These are phyloP conservation scores for Funneliformis mosseae DNA, from an alignment of 192 early-diverging fungal species.

Conservation along the genomic window DNA sequence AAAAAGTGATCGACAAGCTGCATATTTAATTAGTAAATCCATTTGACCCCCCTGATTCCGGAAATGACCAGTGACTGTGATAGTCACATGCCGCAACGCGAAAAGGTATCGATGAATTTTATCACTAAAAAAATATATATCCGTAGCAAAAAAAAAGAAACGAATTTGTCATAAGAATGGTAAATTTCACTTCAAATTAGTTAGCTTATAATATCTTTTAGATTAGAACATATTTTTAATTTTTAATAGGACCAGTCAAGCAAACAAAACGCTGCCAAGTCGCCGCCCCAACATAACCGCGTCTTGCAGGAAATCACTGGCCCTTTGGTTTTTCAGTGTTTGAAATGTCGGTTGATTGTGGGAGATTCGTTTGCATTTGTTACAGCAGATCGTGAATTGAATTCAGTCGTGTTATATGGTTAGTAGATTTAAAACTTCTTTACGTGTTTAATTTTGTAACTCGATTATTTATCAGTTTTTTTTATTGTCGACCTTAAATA, in stretches of 20 bases:
- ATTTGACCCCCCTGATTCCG: no score
- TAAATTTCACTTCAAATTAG: no score
- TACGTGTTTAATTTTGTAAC: background rate
- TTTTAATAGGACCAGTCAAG: background rate
- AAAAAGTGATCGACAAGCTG: no score
- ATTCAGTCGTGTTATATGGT: conserved; percentile 29
- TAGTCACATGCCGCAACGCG: no score
- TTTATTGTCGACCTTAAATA: background rate
- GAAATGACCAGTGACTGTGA: no score
- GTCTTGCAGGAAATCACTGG: conserved; percentile 6
- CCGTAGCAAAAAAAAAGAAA: no score
- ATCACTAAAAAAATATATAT: no score
- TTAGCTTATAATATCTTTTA: background rate
- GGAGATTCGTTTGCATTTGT: conserved; percentile 33
- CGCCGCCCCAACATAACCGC: background rate
- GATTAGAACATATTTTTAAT: background rate
- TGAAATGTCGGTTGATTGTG: conserved; percentile 30
- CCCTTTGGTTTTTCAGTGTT: conserved; percentile 33
- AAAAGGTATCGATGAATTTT: no score
- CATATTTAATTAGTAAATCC: no score
- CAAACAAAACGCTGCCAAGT: background rate
- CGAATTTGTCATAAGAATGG: no score
- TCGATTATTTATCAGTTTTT: background rate
- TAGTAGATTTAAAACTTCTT: background rate
- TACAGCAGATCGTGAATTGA: conserved; percentile 18